These are phyloP conservation scores for Prunus kanzakura DNA, from an alignment of 306 rosid species.

Conservation along the genomic window DNA sequence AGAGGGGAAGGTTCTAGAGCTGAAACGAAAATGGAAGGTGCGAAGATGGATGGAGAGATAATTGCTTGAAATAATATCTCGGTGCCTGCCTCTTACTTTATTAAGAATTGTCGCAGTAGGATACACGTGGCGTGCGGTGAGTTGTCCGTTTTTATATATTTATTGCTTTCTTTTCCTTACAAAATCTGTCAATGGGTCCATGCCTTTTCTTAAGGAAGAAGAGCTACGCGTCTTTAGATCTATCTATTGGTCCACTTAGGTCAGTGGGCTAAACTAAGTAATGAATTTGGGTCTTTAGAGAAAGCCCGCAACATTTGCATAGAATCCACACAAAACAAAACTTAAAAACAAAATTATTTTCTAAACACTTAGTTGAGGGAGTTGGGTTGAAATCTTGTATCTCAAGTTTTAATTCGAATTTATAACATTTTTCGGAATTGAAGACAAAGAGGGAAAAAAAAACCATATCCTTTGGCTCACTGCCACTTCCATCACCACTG, in stretches of 20 bases:
- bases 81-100: background rate
- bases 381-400: no score
- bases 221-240: background rate
- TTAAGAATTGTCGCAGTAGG: background rate
- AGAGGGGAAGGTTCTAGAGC: conserved; percentile 2
- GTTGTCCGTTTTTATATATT: background rate
- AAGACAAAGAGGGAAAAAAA: no score
- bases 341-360: no score
- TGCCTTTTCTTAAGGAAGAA: background rate
- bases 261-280: background rate
- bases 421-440: no score
- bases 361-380: no score
- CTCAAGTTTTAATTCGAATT: no score
- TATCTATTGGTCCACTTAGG: background rate
- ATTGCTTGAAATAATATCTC: background rate
- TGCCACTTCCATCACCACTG: no score
- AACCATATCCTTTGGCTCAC: no score
- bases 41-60: background rate
- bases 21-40: background rate
- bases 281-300: no score
- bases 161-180: no score
- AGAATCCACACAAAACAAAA: no score
- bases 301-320: no score
- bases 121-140: conserved; percentile 1
- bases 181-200: background rate